phyloP scores from a whole-genome alignment of 345 rosid species.

The Eucalyptus victrix region DNA sequence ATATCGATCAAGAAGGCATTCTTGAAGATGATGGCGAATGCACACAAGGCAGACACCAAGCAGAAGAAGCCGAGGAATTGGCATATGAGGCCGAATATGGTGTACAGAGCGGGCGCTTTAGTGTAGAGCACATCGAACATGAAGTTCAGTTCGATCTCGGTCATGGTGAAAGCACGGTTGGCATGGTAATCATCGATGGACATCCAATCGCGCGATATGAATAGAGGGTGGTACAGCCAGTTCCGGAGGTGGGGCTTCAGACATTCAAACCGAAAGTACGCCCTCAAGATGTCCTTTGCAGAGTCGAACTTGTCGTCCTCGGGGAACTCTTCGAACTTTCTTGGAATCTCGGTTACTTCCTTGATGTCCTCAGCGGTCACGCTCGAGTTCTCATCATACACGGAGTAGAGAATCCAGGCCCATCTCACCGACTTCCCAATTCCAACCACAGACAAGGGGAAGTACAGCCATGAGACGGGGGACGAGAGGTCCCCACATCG shows the following conservation, averaged over 20 bases:
- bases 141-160: constrained; percentile 26
- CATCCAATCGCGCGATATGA: neutral
- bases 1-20: neutral
- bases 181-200: neutral
- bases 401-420: neutral
- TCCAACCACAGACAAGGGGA: neutral
- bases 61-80: neutral
- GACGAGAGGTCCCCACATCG: neutral
- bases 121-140: constrained; percentile 26
- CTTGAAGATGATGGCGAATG: neutral
- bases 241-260: neutral
- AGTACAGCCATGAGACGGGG: neutral
- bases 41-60: neutral
- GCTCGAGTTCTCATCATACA: neutral
- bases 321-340: neutral
- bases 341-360: neutral
- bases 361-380: neutral
- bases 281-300: neutral
- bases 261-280: neutral
- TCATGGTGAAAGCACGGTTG: neutral
- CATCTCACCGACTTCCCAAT: neutral
- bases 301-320: neutral
- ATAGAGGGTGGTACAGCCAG: neutral
- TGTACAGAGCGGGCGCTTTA: constrained; percentile 3
- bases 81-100: neutral